Evolutionary conservation across 1,139 yeast genomes (phyloP).

Genomic region (Debaryomycetaceae sp.): DNA sequence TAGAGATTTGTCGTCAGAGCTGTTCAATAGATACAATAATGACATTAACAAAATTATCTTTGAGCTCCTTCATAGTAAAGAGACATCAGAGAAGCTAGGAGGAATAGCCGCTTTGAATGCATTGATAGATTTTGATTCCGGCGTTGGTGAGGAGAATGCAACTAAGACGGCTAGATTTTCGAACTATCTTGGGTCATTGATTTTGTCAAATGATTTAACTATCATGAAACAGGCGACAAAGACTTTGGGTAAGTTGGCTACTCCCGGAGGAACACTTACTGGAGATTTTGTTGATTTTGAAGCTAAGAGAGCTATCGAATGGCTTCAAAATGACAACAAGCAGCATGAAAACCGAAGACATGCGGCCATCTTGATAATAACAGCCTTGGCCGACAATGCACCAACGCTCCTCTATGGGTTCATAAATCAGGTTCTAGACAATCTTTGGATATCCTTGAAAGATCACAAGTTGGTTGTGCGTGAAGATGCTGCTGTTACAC

Average conservation of each 20-base stretch:
- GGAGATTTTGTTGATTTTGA: slow-evolving; percentile 93
- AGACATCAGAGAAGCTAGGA: slow-evolving; percentile 72
- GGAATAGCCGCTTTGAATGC: slow-evolving; percentile 91
- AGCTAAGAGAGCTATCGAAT: slow-evolving; percentile 83
- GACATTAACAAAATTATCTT: slow-evolving; percentile 86
- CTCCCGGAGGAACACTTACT: slow-evolving; percentile 84
- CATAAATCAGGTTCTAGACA: slow-evolving; percentile 73
- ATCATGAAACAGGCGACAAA: slow-evolving; percentile 86
- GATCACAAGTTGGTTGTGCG: slow-evolving; percentile 76
- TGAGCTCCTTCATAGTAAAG: slow-evolving; percentile 76
- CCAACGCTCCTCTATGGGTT: slow-evolving; percentile 81
- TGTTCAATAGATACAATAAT: slow-evolving; percentile 74
- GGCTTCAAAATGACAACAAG: slow-evolving; percentile 79
- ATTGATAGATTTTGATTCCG: slow-evolving; percentile 71
- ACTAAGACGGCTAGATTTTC: slow-evolving; percentile 89
- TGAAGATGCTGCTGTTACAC: slow-evolving; percentile 78
- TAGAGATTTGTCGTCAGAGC: slow-evolving; percentile 74
- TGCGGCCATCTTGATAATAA: slow-evolving; percentile 83
- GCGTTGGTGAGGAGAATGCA: slow-evolving; percentile 70
- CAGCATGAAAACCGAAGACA: slow-evolving; percentile 79
- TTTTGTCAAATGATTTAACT: slow-evolving; percentile 77
- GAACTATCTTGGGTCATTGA: slow-evolving; percentile 75
- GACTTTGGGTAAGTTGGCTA: slow-evolving; percentile 83
- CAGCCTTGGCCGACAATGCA: slow-evolving; percentile 82
- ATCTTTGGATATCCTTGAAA: slow-evolving; percentile 83